Evolutionary conservation across 768 basidiomycete genomes (phyloP), one percentile per base, ranked within the genome.

Genomic region (Coprinopsis cinerea): DNA sequence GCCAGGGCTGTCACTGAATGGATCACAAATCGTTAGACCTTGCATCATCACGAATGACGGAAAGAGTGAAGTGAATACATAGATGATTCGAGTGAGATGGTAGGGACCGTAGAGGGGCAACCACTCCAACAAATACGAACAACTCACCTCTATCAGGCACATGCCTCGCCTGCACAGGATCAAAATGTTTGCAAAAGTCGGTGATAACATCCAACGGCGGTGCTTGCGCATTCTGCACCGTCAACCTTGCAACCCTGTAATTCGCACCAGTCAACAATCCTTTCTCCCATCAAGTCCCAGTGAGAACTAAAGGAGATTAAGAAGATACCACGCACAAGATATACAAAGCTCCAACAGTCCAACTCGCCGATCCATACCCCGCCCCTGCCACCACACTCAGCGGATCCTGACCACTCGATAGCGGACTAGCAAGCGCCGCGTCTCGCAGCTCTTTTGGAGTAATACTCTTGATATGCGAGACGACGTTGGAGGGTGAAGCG

Each of bases 241-340:
- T 65, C 56, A 88, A 56, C 57, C 86, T 73, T 23, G 85, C 83
- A 4, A 79, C 78, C 52, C 86, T 88, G 42, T 27, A 9, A n/a
- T n/a, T n/a, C 36, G 10, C 36, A 10, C 17, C 10, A 39, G 6
- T 39, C 17, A 39, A 17, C 6, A 39, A 6, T 6, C 17, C 6
- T 39, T 18, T 18, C 17, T 10, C 36, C 20, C 14, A 23, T n/a
- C 27, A 20, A 39, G n/a, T 6, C 25, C n/a, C n/a, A n/a, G n/a
- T n/a, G n/a, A n/a, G n/a, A n/a, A n/a, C n/a, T n/a, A n/a, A n/a
- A n/a, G n/a, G n/a, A n/a, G n/a, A n/a, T n/a, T n/a, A n/a, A n/a
- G n/a, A n/a, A n/a, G n/a, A n/a, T n/a, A n/a, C 34, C 4, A 71
- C 85, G 66, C 56, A 90, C 88, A 92, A 61, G 37, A 92, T 86